These are phyloP conservation scores for Gossypium davidsonii DNA, from an alignment of 441 rosid genomes.

Conservation along the genomic window DNA sequence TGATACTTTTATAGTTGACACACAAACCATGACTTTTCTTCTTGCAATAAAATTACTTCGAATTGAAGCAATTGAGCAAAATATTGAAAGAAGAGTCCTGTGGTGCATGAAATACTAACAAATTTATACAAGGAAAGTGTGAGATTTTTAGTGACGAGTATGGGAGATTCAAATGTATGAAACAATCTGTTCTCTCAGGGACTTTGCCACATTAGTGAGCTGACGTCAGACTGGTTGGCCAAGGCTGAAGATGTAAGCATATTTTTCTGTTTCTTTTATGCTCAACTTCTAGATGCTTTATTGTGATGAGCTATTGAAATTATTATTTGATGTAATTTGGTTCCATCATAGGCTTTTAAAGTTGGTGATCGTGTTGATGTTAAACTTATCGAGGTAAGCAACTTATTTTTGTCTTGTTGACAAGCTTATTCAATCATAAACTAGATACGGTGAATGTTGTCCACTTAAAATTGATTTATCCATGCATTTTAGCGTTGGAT, in stretches of 20 bases:
- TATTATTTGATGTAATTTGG: conserved; percentile 13
- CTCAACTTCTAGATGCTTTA: not conserved
- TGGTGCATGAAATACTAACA: not conserved
- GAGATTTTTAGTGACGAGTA: not conserved
- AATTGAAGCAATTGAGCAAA: not conserved
- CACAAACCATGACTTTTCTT: not conserved
- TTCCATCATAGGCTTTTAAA: conserved; percentile 55
- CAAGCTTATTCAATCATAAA: not conserved
- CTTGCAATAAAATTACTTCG: not conserved
- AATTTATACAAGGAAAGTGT: not conserved
- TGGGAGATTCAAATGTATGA: conserved; percentile 1
- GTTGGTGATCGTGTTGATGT: conserved; percentile 92
- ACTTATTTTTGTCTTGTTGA: conserved; percentile 6
- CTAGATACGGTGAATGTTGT: not conserved
- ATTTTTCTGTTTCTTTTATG: not conserved
- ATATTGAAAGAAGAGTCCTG: not conserved
- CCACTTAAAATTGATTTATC: conserved; percentile 4
- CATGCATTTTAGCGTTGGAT: not conserved
- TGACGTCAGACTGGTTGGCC: conserved; percentile 76
- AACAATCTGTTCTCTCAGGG: conserved; percentile 47
- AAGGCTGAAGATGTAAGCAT: conserved; percentile 94
- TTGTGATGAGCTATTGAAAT: conserved; percentile 2
- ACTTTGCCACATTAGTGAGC: conserved; percentile 97
- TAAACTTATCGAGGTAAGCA: conserved; percentile 84
- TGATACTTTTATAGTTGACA: not conserved